Base-by-base conservation (phyloP, 2,329 filamentous ascomycete genomes). In the Geosmithia morbida region DNA sequence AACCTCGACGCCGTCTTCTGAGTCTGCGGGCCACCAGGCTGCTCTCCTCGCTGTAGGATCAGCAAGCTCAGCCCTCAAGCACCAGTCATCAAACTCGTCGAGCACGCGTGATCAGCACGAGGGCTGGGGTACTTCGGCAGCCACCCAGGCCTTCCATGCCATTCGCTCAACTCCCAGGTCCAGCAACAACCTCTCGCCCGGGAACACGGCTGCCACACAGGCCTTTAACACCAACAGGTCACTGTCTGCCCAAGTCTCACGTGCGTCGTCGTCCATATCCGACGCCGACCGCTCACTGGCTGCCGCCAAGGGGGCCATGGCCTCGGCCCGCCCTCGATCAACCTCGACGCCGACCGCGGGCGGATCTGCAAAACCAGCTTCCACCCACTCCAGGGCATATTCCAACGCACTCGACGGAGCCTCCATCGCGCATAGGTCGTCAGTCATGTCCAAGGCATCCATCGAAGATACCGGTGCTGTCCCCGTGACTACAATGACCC, bases 271-370 rank as follows among this genome's bases (percentile, higher is more conserved):
- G 10, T 50, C 51, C 10, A 51, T 50, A 13, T 51, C 52, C 5
- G 50, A 74, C 43, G 72, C 71, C 37, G 75, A 77, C 51, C 81
- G 77, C 50, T 87, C 87, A 1, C 69, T 90, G 44, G 67, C 77
- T 37, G 87, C 87, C 41, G 88, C 87, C 13, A 83, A 82, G 45
- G 85, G 80, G 26, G 87, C 87, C n/a, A 81, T 87, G 66, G 70
- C 77, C 26, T 70, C 66, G 26, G 67, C 64, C 44, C 74, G 81
- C 49, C 74, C 73, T 50, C 74, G 85, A 51, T 74, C 85, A 7
- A 75, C 72, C 19, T 87, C 85, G 1, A 76, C 73, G 11, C 79
- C 81, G 14, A 67, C 69, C 16, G 55, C 63, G 7, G 61, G 16
- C 14, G 30, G 13, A 37, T 18, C 17, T 18, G 2, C 41, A 16